A percentile compares a stretch with the other conserved stretches of the same genome.
Evolutionary conservation across 768 basidiomycete genomes (phyloP).

Genomic region (Favolaschia claudopus): DNA sequence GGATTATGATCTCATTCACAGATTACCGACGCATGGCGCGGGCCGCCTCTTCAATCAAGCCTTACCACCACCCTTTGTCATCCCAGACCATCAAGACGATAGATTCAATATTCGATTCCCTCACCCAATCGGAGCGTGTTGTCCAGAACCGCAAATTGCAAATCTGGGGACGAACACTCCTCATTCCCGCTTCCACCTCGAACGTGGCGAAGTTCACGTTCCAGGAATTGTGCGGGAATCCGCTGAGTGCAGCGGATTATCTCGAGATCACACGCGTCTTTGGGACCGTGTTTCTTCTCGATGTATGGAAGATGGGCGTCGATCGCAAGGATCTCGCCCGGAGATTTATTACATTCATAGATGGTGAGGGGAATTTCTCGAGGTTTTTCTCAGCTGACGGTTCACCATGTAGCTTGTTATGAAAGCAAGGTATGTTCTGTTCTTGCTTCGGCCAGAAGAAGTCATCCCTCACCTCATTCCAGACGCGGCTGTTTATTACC

Average conservation of each 20-base stretch:
- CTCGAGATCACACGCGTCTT: constrained; percentile 91
- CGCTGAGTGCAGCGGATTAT: constrained; percentile 95
- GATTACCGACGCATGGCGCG: constrained; percentile 96
- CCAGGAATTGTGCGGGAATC: constrained; percentile 84
- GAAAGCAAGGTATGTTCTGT: constrained; percentile 74
- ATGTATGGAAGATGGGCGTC: constrained; percentile 89
- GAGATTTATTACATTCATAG: constrained; percentile 97
- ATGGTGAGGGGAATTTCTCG: constrained; percentile 57
- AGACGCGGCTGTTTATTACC: constrained; percentile 91
- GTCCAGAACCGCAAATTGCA: constrained; percentile 70
- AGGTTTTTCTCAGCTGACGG: background rate
- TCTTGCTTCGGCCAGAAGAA: background rate
- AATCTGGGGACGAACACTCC: constrained; percentile 91
- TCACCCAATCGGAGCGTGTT: constrained; percentile 60
- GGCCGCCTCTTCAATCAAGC: constrained; percentile 82
- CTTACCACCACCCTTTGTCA: constrained; percentile 84
- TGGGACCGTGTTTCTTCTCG: constrained; percentile 84
- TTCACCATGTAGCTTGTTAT: constrained; percentile 72
- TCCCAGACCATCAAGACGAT: constrained; percentile 72
- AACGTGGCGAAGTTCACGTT: constrained; percentile 89
- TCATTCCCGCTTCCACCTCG: constrained; percentile 80
- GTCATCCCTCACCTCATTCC: constrained; percentile 9
- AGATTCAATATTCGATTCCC: constrained; percentile 68
- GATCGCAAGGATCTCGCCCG: constrained; percentile 90
- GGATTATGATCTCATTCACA: constrained; percentile 38